These are phyloP conservation scores for Thoreauomyces humboldtii DNA, from an alignment of 192 early-diverging fungal species.

Conservation along the genomic window DNA sequence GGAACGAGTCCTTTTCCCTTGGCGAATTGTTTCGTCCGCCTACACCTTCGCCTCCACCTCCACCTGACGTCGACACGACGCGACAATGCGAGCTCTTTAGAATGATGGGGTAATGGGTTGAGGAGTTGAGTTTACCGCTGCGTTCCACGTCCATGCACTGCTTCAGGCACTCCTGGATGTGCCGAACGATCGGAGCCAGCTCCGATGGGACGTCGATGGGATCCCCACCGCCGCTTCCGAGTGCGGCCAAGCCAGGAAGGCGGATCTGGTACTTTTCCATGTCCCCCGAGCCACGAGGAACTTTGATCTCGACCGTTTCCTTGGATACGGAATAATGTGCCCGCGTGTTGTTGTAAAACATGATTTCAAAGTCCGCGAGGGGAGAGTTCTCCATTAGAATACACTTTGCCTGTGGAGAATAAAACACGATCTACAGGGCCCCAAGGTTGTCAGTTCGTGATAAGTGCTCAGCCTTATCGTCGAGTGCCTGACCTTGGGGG, in stretches of 20 bases:
- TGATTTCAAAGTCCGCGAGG: slow-evolving; percentile 56
- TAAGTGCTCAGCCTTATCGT: background rate
- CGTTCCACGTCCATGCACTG: slow-evolving; percentile 49
- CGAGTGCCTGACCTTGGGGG: slow-evolving; percentile 47
- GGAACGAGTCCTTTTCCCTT: slow-evolving; percentile 20
- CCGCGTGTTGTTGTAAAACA: slow-evolving; percentile 63
- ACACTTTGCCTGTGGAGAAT: slow-evolving; percentile 71
- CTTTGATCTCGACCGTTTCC: slow-evolving; percentile 40
- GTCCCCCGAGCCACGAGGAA: slow-evolving; percentile 25
- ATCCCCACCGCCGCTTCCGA: background rate
- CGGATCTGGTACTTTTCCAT: slow-evolving; percentile 10
- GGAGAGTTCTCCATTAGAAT: slow-evolving; percentile 68
- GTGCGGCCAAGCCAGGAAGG: background rate
- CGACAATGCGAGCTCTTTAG: slow-evolving; percentile 45
- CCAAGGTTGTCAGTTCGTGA: background rate
- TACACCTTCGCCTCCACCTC: background rate
- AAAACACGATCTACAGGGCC: slow-evolving; percentile 49
- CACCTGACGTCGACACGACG: background rate
- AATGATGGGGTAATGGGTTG: slow-evolving; percentile 35
- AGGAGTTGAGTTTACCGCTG: slow-evolving; percentile 20
- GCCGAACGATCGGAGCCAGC: slow-evolving; percentile 35
- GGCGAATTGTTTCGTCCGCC: background rate
- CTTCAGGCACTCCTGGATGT: slow-evolving; percentile 51
- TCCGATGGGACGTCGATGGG: slow-evolving; percentile 32
- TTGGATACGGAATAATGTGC: slow-evolving; percentile 39